Conservation (phyloP, 2,329 filamentous ascomycete genomes). For the Diaporthe australafricana region DNA sequence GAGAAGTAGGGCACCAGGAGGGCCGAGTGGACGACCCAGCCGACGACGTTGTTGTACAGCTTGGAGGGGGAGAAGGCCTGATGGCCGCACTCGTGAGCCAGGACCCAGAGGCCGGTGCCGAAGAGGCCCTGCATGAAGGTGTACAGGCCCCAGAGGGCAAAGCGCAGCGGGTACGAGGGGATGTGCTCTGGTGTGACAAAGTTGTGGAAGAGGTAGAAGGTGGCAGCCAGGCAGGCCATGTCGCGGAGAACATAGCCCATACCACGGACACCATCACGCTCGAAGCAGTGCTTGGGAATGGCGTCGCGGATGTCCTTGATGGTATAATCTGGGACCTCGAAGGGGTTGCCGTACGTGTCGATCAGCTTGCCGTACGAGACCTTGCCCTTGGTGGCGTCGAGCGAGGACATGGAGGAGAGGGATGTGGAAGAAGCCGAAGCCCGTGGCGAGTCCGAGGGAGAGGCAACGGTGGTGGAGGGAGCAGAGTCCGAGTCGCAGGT, state of each 20-base stretch:
- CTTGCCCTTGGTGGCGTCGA: constrained; percentile 58
- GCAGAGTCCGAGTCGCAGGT: constrained; percentile 59
- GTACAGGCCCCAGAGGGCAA: constrained; percentile 72
- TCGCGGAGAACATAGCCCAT: constrained; percentile 89
- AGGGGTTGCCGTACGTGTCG: constrained; percentile 95
- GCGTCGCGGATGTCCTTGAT: constrained; percentile 98
- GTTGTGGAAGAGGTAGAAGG: constrained; percentile 90
- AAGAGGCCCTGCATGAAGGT: constrained; percentile 92
- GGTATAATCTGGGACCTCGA: constrained; percentile 92
- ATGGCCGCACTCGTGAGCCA: constrained; percentile 98
- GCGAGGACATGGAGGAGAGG: constrained; percentile 86
- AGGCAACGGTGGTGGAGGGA: constrained; percentile 68
- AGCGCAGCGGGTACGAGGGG: constrained; percentile 75
- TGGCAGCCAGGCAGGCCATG: constrained; percentile 75
- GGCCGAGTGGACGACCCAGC: constrained; percentile 89
- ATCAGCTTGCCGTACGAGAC: constrained; percentile 73
- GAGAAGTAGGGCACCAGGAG: constrained; percentile 97
- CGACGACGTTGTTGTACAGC: constrained; percentile 89
- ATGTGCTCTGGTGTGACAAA: constrained; percentile 88
- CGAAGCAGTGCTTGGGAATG: constrained; percentile 97
- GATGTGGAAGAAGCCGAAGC: constrained; percentile 86
- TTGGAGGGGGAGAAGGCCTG: constrained; percentile 96
- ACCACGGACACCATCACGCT: constrained; percentile 82
- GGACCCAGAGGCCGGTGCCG: constrained; percentile 93
- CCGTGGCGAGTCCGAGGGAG: constrained; percentile 70